These are phyloP conservation scores for Microcyclospora pomicola DNA, from an alignment of 2,329 filamentous ascomycete genomes.

Conservation along the genomic window DNA sequence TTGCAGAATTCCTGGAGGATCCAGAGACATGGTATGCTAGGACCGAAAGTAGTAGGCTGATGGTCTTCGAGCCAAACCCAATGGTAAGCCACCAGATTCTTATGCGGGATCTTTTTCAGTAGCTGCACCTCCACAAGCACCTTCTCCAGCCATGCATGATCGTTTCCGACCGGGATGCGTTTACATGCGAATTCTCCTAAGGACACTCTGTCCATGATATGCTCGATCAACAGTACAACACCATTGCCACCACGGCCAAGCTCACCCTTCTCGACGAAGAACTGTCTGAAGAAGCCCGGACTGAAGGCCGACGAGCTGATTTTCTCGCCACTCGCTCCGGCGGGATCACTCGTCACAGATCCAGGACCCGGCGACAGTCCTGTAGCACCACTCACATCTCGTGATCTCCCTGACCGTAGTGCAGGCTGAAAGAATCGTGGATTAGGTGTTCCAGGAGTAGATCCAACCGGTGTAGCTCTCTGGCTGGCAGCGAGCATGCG, in stretches of 20 bases:
- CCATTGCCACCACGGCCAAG: constrained; percentile 86
- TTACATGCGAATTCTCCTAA: constrained; percentile 94
- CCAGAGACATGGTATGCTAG: constrained; percentile 85
- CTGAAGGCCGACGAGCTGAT: constrained; percentile 83
- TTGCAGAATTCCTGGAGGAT: constrained; percentile 98
- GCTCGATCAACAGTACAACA: constrained; percentile 84
- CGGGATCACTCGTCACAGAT: constrained; percentile 33
- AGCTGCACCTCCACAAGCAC: constrained; percentile 87
- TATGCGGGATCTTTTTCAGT: constrained; percentile 79
- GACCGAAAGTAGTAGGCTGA: constrained; percentile 68
- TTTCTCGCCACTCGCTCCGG: constrained; percentile 37
- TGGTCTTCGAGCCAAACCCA: constrained; percentile 95
- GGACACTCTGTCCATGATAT: constrained; percentile 77
- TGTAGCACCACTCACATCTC: constrained; percentile 17
- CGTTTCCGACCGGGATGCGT: constrained; percentile 81
- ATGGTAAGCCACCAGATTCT: constrained; percentile 89
- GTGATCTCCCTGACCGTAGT: constrained; percentile 18
- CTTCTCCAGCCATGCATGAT: constrained; percentile 91
- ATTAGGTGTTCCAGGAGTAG: constrained; percentile 26
- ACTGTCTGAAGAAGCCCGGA: constrained; percentile 80
- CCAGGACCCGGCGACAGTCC: constrained; percentile 36
- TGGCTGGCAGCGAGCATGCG: constrained; percentile 63
- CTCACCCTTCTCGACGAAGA: constrained; percentile 80
- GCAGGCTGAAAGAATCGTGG: constrained; percentile 30
- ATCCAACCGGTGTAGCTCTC: constrained; percentile 30